These are phyloP conservation scores for Coffea eugenioides DNA, from an alignment of 257 asterid species.

Conservation along the genomic window DNA sequence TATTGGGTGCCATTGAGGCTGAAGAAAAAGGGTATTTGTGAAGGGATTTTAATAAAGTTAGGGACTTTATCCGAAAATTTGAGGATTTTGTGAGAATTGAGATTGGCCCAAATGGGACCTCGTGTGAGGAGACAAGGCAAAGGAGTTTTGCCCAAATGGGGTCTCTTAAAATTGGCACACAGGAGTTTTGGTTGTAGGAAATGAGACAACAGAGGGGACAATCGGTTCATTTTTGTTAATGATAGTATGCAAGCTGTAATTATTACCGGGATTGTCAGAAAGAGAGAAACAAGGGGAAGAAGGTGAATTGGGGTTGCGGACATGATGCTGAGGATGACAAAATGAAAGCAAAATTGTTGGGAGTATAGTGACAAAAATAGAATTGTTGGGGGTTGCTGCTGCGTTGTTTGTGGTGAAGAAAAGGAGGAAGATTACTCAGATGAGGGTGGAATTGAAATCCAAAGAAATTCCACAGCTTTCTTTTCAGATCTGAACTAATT, in stretches of 20 bases:
- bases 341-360: slow-evolving; percentile 14
- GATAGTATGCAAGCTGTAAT: slow-evolving; percentile 47
- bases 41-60: slow-evolving; percentile 56
- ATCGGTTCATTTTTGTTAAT: slow-evolving; percentile 59
- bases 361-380: slow-evolving; percentile 24
- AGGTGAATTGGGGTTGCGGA: slow-evolving; percentile 17
- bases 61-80: slow-evolving; percentile 48
- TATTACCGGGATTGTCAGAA: not conserved
- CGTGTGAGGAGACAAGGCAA: no score
- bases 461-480: slow-evolving; percentile 99
- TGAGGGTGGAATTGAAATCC: slow-evolving; percentile 93
- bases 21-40: slow-evolving; percentile 47
- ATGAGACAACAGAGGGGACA: slow-evolving; percentile 22
- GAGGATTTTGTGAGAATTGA: slow-evolving; percentile 35
- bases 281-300: slow-evolving; percentile 27
- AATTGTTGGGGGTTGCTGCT: slow-evolving; percentile 23
- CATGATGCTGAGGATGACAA: not conserved
- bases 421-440: slow-evolving; percentile 35
- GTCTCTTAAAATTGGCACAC: slow-evolving; percentile 41
- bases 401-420: slow-evolving; percentile 54
- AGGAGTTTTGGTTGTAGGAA: slow-evolving; percentile 50
- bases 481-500: slow-evolving; percentile 97
- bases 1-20: slow-evolving; percentile 27
- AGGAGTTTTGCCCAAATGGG: slow-evolving; percentile 35
- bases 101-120: slow-evolving; percentile 14